These are phyloP conservation scores for Mucor piriformis DNA, from an alignment of 371 early-diverging fungal species.

Conservation along the genomic window DNA sequence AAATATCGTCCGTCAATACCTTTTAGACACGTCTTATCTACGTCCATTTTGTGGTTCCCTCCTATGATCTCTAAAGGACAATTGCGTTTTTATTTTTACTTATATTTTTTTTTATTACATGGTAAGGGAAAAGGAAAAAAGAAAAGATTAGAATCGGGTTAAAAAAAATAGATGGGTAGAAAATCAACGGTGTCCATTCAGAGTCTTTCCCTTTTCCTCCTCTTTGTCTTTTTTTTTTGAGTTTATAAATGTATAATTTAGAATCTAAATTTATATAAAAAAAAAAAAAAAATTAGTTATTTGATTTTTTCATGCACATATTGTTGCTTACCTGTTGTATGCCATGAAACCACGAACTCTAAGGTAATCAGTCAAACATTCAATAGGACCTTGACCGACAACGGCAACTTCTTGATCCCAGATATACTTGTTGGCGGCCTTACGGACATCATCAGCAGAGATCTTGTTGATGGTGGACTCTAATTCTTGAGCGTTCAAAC, in stretches of 20 bases:
- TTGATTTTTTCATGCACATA: too few species aligned
- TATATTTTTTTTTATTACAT: conserved; percentile 14
- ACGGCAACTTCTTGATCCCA: conserved; percentile 90
- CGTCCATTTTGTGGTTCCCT: conserved; percentile 12
- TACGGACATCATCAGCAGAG: conserved; percentile 73
- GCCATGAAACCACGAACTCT: conserved; percentile 83
- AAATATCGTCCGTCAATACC: background rate
- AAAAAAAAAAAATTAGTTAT: conserved; percentile 3
- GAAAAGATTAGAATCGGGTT: background rate
- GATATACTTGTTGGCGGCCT: conserved; percentile 79
- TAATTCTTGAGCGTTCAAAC: conserved; percentile 55
- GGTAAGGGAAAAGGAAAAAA: background rate
- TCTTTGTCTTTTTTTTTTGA: conserved; percentile 4
- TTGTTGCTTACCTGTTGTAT: conserved; percentile 67
- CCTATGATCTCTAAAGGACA: background rate
- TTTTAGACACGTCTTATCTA: conserved; percentile 3
- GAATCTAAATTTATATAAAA: conserved; percentile 23
- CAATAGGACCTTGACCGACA: conserved; percentile 88
- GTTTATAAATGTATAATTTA: conserved; percentile 13
- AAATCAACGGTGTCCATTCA: background rate
- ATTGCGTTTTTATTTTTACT: background rate
- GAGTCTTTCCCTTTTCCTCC: background rate
- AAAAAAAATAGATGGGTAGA: too few species aligned
- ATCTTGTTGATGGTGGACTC: conserved; percentile 29
- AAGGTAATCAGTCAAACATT: conserved; percentile 87